Conservation (phyloP, 2,329 filamentous ascomycete genomes). For the Talaromyces funiculosus region DNA sequence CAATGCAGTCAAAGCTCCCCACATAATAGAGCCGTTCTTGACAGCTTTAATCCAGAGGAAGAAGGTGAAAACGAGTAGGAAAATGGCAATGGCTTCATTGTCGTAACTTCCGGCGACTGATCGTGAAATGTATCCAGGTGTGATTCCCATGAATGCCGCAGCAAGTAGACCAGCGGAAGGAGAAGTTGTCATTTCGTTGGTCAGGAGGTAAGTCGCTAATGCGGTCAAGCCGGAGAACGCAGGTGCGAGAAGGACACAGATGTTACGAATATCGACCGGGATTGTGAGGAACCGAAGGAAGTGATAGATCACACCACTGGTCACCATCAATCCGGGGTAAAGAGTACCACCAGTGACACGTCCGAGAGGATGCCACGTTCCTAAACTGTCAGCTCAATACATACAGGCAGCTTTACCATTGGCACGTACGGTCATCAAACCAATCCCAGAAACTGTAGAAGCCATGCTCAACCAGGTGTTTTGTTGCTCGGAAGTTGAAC, state of each 20-base stretch:
- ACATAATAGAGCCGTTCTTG: slow-evolving; percentile 93
- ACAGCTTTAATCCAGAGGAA: slow-evolving; percentile 98
- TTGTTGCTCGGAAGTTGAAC: slow-evolving; percentile 99
- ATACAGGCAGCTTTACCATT: slow-evolving; percentile 5
- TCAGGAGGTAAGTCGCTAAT: slow-evolving; percentile 87
- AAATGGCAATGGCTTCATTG: slow-evolving; percentile 99
- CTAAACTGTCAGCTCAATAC: slow-evolving; percentile 34
- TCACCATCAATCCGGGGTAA: slow-evolving; percentile 98
- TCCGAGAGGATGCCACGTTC: slow-evolving; percentile 97
- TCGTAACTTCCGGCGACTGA: slow-evolving; percentile 98
- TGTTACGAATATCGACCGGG: slow-evolving; percentile 96
- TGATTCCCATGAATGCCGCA: slow-evolving; percentile 94
- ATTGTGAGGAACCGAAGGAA: slow-evolving; percentile 79
- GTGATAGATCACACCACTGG: slow-evolving; percentile 95
- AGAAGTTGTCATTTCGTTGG: slow-evolving; percentile 94
- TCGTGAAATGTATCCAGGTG: slow-evolving; percentile 94
- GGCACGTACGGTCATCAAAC: slow-evolving; percentile 83
- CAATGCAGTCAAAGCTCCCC: slow-evolving; percentile 87
- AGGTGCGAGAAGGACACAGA: slow-evolving; percentile 93
- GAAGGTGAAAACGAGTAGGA: slow-evolving; percentile 96
- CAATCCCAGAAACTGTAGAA: slow-evolving; percentile 99
- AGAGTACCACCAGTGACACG: slow-evolving; percentile 98
- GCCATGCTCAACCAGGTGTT: slow-evolving; percentile 93
- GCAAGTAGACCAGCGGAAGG: slow-evolving; percentile 91
- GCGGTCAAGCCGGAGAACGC: slow-evolving; percentile 92